phyloP scores from a whole-genome alignment of 2,329 filamentous ascomycete genomes.

The Byssochlamys sp. region DNA sequence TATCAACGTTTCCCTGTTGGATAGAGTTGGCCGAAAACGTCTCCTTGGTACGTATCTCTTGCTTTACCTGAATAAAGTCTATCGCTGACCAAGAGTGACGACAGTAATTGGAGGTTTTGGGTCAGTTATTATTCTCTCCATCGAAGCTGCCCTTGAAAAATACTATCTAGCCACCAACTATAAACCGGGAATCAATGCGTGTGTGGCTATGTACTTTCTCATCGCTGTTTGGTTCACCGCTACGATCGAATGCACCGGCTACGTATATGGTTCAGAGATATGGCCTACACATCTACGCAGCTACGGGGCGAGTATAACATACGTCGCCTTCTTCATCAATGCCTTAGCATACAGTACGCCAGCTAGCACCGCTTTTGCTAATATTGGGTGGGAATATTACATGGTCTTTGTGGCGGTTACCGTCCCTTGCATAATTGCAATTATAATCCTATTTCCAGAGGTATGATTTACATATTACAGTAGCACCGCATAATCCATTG shows the following conservation, averaged over 20 bases:
- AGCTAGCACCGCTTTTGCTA: constrained; percentile 11
- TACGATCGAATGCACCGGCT: constrained; percentile 4
- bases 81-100: not conserved
- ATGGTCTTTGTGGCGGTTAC: constrained; percentile 17
- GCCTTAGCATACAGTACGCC: constrained; percentile 12
- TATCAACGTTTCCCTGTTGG: constrained; percentile 18
- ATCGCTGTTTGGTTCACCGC: not conserved
- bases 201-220: constrained; percentile 1
- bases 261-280: constrained; percentile 26
- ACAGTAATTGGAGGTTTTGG: not conserved
- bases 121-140: not conserved
- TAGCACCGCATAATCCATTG: not conserved
- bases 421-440: constrained; percentile 11
- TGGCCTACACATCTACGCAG: constrained; percentile 26
- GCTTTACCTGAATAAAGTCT: not conserved
- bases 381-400: constrained; percentile 24
- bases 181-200: not conserved
- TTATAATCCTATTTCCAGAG: constrained; percentile 20
- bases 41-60: not conserved
- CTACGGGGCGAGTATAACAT: constrained; percentile 10
- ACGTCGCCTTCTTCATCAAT: constrained; percentile 16
- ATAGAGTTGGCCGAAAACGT: constrained; percentile 17
- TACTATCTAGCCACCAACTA: not conserved
- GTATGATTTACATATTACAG: not conserved
- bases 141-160: constrained; percentile 1